Evolutionary conservation across 805 yeast species (phyloP).

Genomic region (Kluyveromyces aestuarii): DNA sequence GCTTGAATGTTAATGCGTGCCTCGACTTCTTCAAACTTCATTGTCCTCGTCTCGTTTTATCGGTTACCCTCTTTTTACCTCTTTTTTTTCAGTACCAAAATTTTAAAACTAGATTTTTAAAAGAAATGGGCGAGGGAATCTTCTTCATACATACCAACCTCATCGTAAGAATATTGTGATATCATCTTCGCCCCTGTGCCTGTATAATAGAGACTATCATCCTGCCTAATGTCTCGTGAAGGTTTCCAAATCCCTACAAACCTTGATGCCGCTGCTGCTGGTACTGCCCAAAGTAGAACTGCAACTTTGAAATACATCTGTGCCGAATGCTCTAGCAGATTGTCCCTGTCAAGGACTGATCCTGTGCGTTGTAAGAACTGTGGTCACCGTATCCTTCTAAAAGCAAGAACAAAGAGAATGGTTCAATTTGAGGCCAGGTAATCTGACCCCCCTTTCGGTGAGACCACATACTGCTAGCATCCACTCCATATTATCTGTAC

Average conservation of each 20-base stretch:
- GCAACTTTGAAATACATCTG: conserved; percentile 90
- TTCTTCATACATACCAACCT: no score
- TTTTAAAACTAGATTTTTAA: no score
- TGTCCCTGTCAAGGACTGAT: conserved; percentile 83
- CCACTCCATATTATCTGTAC: no score
- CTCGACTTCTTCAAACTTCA: no score
- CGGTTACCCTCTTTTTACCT: neutral
- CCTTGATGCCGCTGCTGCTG: conserved; percentile 80
- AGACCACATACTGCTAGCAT: no score
- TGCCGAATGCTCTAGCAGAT: conserved; percentile 89
- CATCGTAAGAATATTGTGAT: no score
- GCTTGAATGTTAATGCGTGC: neutral
- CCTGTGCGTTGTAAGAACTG: conserved; percentile 98
- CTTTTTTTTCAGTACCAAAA: no score
- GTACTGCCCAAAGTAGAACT: conserved; percentile 56
- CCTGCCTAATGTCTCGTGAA: conserved; percentile 50
- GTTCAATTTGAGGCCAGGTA: conserved; percentile 78
- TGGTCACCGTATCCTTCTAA: conserved; percentile 95
- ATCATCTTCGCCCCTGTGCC: neutral
- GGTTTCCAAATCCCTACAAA: conserved; percentile 80
- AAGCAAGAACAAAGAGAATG: conserved; percentile 97
- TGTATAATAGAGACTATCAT: neutral
- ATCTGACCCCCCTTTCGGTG: conserved; percentile 2
- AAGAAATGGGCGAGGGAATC: no score
- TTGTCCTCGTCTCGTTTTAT: no score